phyloP scores from a whole-genome alignment of 1,139 yeast species.

The Candida freyschussii region DNA sequence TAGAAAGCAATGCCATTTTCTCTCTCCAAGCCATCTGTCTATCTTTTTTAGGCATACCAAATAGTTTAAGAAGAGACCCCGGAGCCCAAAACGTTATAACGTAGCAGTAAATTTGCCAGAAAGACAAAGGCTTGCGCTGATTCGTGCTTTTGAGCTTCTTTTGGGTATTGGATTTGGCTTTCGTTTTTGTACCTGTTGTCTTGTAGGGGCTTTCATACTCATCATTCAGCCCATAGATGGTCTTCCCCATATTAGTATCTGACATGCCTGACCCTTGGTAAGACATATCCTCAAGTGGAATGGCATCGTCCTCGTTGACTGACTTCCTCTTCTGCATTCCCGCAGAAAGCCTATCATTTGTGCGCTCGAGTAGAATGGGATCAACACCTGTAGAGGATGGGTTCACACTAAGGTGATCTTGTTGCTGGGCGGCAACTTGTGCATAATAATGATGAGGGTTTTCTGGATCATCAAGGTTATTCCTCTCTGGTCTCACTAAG shows the following conservation, averaged over 20 bases:
- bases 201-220: constrained; percentile 34
- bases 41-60: constrained; percentile 74
- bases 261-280: neutral
- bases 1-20: constrained; percentile 76
- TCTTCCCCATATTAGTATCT: constrained; percentile 45
- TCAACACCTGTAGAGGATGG: constrained; percentile 76
- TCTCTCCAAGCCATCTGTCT: constrained; percentile 97
- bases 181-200: constrained; percentile 10
- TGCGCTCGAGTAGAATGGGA: constrained; percentile 36
- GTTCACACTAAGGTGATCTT: constrained; percentile 55
- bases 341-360: constrained; percentile 11
- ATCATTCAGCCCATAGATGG: constrained; percentile 58
- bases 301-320: constrained; percentile 3
- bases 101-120: constrained; percentile 82
- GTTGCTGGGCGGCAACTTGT: constrained; percentile 71
- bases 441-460: constrained; percentile 79
- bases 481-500: constrained; percentile 76
- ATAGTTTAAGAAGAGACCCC: constrained; percentile 59
- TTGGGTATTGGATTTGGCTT: constrained; percentile 10
- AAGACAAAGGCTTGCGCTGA: too few relatives aligned
- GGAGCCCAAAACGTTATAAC: constrained; percentile 91
- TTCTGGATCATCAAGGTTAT: constrained; percentile 54
- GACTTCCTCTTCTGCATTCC: constrained; percentile 7
- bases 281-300: constrained; percentile 14
- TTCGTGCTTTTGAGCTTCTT: constrained; percentile 21